Base-by-base conservation (phyloP, 2,329 filamentous ascomycete genomes). In the Talaromyces pinophilus region DNA sequence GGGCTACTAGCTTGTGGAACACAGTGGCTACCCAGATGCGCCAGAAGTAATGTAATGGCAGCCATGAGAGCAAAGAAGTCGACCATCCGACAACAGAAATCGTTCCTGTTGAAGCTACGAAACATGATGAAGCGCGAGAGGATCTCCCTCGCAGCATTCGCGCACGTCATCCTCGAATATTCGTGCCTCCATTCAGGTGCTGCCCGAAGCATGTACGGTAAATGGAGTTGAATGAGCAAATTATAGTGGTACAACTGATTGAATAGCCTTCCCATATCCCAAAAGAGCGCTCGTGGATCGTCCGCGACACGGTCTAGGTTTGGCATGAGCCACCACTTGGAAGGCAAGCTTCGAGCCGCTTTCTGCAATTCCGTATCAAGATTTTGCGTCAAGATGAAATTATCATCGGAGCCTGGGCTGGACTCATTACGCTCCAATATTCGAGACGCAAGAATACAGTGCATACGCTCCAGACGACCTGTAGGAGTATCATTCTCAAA, bases 241-340 rank as follows among this genome's bases (percentile, higher is more conserved):
- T 82, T 80, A 69, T 83, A 82, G 67, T 87, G 83, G 2, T 81
- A 78, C 55, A 87, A 78, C 66, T 87, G 85, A 6, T 82, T 72
- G 70, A 84, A 80, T 6, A 82, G 69, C 5, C 77, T 76, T 5
- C 73, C 67, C 40, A 75, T 77, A 44, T 81, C 73, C 6, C 67
- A 13, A 13, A 79, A 70, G 1, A 76, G 64, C 7, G 17, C n/a
- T n/a, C 2, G n/a, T 6, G 35, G n/a, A 25, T 59, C n/a, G 3
- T 59, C 19, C 22, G 35, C 55, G 25, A 59, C 38, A 38, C 4
- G 3, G n/a, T 22, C 15, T 28, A 76, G 40, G 11, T 72, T 61
- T 10, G 74, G 73, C 8, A 72, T 65, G 4, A 80, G 73, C 85
- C 85, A 87, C 83, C 84, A 87, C 2, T 79, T 71, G 0, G 74